These are phyloP conservation scores for Trichoderma sp. DNA, from an alignment of 2,329 filamentous ascomycete species.

Conservation along the genomic window DNA sequence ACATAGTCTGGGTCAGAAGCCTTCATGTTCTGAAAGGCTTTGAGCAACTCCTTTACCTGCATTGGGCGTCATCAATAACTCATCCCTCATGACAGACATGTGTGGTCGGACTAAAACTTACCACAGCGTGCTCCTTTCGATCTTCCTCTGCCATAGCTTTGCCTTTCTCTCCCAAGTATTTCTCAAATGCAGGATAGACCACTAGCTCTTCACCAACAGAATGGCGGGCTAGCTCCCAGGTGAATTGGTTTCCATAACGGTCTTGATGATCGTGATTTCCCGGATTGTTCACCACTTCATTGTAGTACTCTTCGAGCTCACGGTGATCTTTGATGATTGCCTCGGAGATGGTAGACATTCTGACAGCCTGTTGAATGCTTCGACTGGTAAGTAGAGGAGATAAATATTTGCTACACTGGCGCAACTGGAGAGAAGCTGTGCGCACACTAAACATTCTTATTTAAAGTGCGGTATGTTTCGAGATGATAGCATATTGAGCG, in stretches of 20 bases:
- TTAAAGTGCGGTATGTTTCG: neutral
- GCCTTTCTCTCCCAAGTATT: neutral
- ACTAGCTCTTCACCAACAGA: constrained; percentile 50
- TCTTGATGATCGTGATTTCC: constrained; percentile 37
- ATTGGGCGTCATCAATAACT: neutral
- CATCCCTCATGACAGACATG: neutral
- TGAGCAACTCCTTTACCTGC: neutral
- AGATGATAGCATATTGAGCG: too few species aligned
- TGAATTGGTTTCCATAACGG: constrained; percentile 47
- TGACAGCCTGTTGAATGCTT: neutral
- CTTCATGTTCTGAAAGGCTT: neutral
- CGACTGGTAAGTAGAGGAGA: neutral
- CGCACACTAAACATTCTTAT: neutral
- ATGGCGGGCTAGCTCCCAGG: constrained; percentile 50
- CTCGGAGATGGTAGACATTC: constrained; percentile 30
- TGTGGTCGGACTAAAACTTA: neutral
- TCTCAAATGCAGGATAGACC: neutral
- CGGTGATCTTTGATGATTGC: constrained; percentile 33
- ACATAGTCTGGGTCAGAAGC: neutral
- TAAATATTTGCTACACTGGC: neutral
- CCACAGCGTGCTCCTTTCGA: neutral
- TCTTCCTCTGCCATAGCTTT: neutral
- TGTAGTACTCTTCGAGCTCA: constrained; percentile 38
- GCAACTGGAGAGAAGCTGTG: neutral
- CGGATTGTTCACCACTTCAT: constrained; percentile 38